phyloP scores from a whole-genome alignment of 2,329 filamentous ascomycete genomes.

The Beauveria pseudobassiana region DNA sequence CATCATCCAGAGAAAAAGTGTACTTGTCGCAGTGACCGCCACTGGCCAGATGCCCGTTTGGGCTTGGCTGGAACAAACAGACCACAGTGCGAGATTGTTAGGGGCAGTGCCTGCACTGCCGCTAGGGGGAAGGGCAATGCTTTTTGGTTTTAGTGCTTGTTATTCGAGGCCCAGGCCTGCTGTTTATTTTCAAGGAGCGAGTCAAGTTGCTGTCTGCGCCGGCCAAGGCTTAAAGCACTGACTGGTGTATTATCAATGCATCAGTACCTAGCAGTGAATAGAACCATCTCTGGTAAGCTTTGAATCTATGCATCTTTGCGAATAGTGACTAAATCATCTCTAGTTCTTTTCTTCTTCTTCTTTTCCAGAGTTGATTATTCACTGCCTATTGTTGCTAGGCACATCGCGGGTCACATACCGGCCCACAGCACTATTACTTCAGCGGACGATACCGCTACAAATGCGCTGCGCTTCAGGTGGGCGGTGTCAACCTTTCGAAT shows the following conservation, averaged over 20 bases:
- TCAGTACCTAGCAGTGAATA: too few species aligned
- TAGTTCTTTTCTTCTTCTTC: neutral
- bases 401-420: neutral
- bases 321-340: neutral
- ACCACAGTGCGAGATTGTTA: slow-evolving; percentile 1
- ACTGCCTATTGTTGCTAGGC: neutral
- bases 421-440: neutral
- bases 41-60: neutral
- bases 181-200: neutral
- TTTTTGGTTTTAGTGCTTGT: neutral
- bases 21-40: neutral
- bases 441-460: neutral
- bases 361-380: neutral
- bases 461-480: neutral
- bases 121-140: neutral
- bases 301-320: too few species aligned
- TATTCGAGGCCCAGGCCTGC: neutral
- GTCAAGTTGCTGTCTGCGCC: too few species aligned
- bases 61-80: slow-evolving; percentile 2
- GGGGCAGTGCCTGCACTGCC: neutral
- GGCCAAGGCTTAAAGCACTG: neutral
- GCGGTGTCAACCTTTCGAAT: neutral
- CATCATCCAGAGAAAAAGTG: neutral
- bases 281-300: too few species aligned
- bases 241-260: neutral